These are phyloP conservation scores for Xylogone sp. DNA, from an alignment of 2,329 filamentous ascomycete genomes.

Conservation along the genomic window DNA sequence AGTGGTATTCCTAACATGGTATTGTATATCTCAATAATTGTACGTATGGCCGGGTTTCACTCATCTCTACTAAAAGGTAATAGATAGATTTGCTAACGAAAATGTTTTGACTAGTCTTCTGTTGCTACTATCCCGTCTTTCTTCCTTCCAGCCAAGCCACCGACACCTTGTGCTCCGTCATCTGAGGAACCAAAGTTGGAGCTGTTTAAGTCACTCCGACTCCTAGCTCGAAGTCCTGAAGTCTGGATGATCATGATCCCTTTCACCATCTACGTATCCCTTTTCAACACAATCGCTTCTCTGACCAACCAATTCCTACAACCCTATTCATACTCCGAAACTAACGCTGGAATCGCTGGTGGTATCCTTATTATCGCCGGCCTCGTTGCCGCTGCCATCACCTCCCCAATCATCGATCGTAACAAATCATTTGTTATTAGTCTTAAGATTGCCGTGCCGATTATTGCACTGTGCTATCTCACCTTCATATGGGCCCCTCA, in stretches of 20 bases:
- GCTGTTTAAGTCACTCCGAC: slow-evolving; percentile 47
- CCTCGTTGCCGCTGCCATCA: slow-evolving; percentile 70
- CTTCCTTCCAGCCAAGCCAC: slow-evolving; percentile 73
- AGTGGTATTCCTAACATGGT: slow-evolving; percentile 75
- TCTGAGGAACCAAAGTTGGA: slow-evolving; percentile 50
- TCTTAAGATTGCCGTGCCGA: slow-evolving; percentile 70
- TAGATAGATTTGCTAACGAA: not conserved
- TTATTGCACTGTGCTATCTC: slow-evolving; percentile 72
- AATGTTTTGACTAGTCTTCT: slow-evolving; percentile 44
- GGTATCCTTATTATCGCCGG: slow-evolving; percentile 87
- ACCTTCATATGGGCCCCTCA: slow-evolving; percentile 76
- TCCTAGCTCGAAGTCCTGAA: slow-evolving; percentile 58
- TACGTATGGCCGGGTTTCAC: slow-evolving; percentile 37
- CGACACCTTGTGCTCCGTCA: slow-evolving; percentile 69
- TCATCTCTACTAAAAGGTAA: no score
- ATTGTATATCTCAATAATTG: slow-evolving; percentile 79
- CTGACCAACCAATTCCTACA: slow-evolving; percentile 86
- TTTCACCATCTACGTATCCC: slow-evolving; percentile 81
- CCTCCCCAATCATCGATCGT: slow-evolving; percentile 78
- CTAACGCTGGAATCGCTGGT: slow-evolving; percentile 84
- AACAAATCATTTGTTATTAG: slow-evolving; percentile 74
- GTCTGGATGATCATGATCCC: slow-evolving; percentile 79
- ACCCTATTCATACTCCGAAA: slow-evolving; percentile 81
- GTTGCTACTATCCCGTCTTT: slow-evolving; percentile 70
- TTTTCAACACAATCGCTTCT: slow-evolving; percentile 90